Evolutionary conservation across 169 alveolate species (phyloP).

Genomic region (Plasmodium cynomolgi): DNA sequence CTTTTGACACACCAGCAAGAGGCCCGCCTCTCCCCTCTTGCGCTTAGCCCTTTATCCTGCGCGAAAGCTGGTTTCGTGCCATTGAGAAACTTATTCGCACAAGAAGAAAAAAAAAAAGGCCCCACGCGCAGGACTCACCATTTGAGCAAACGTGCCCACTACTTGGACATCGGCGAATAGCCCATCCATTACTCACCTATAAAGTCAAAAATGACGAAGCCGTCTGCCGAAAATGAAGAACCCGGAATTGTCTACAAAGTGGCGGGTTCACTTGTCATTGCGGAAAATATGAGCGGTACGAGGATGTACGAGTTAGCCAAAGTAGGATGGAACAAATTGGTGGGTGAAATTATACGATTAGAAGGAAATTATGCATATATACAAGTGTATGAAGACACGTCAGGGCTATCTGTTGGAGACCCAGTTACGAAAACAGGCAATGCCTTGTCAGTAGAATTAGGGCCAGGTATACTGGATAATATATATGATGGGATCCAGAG

Average conservation of each 20-base stretch:
- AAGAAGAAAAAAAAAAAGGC: background rate
- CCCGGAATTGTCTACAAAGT: constrained; percentile 72
- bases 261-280: constrained; percentile 93
- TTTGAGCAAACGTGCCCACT: background rate
- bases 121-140: background rate
- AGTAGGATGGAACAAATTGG: constrained; percentile 97
- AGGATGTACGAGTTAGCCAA: constrained; percentile 98
- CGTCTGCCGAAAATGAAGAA: constrained; percentile 55
- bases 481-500: constrained; percentile 99
- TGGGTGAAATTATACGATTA: constrained; percentile 98
- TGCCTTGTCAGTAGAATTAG: constrained; percentile 97
- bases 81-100: background rate
- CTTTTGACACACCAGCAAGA: background rate
- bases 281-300: constrained; percentile 99
- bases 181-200: background rate
- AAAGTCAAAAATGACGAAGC: constrained; percentile 55
- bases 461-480: constrained; percentile 97
- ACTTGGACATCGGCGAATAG: background rate
- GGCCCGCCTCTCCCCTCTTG: background rate
- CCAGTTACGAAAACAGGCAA: constrained; percentile 98
- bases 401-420: constrained; percentile 99
- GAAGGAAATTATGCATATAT: constrained; percentile 98
- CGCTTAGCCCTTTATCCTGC: background rate
- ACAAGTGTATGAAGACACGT: constrained; percentile 98
- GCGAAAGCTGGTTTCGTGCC: background rate